A percentile compares a stretch with the other conserved stretches of the same genome.
Evolutionary conservation across 768 basidiomycete genomes (phyloP).

Genomic region (Leccinum boreale): DNA sequence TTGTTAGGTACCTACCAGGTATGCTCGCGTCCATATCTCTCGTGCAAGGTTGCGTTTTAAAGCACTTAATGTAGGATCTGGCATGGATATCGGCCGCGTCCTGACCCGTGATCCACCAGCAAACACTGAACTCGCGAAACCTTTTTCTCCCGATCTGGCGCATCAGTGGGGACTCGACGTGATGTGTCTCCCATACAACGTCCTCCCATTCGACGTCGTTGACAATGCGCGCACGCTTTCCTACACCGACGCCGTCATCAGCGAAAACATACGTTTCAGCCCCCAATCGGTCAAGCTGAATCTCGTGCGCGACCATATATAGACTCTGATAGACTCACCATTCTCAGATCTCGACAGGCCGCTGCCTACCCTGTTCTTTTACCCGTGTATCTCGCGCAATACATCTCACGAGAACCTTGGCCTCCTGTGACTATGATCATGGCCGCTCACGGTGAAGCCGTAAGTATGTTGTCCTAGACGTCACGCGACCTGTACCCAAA

Average conservation of each 20-base stretch:
- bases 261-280: constrained; percentile 38
- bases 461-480: constrained; percentile 6
- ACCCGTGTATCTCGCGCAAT: constrained; percentile 60
- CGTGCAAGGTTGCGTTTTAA: neutral
- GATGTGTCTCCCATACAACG: constrained; percentile 53
- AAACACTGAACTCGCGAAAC: constrained; percentile 31
- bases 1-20: constrained; percentile 31
- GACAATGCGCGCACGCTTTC: constrained; percentile 36
- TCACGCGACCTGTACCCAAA: neutral
- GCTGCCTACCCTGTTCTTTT: constrained; percentile 61
- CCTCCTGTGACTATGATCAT: constrained; percentile 29
- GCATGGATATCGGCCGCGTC: constrained; percentile 39
- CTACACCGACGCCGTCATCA: constrained; percentile 34
- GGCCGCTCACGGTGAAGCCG: constrained; percentile 26
- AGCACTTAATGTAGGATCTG: constrained; percentile 12
- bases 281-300: constrained; percentile 43
- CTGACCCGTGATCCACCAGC: constrained; percentile 34
- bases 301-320: constrained; percentile 38
- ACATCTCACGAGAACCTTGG: constrained; percentile 32
- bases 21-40: neutral
- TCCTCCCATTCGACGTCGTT: constrained; percentile 51
- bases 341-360: constrained; percentile 35
- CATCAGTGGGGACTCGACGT: constrained; percentile 48
- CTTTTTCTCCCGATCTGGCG: constrained; percentile 47
- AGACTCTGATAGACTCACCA: neutral